phyloP scores from a whole-genome alignment of 768 basidiomycete species.

The Rubroboletus satanas region DNA sequence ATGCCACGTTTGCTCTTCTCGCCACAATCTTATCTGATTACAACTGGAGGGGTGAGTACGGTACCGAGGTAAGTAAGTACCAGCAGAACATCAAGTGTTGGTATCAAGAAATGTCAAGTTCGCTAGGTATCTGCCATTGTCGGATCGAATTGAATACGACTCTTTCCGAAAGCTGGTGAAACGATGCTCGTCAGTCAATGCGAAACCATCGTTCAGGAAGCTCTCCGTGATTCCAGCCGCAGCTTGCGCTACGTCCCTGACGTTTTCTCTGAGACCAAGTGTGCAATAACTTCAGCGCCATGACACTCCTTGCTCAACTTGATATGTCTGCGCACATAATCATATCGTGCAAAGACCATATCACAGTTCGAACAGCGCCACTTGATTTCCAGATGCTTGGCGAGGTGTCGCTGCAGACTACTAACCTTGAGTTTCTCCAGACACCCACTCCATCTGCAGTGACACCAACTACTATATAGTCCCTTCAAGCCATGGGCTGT shows the following conservation, averaged over 20 bases:
- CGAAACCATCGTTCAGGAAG: neutral
- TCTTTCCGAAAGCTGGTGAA: neutral
- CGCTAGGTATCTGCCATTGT: neutral
- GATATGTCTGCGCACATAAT: constrained; percentile 9
- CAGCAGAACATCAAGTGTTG: no score
- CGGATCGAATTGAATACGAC: neutral
- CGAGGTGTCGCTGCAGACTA: constrained; percentile 8
- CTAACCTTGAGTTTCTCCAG: constrained; percentile 9
- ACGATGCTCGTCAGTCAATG: neutral
- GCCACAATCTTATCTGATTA: constrained; percentile 8
- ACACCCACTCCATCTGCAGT: constrained; percentile 10
- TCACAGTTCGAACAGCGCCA: constrained; percentile 13
- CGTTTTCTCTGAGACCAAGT: neutral
- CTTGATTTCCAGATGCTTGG: constrained; percentile 8
- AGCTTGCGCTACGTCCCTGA: neutral
- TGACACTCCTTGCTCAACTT: constrained; percentile 1
- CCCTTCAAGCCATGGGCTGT: constrained; percentile 11
- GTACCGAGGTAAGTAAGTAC: no score
- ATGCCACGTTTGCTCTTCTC: constrained; percentile 13
- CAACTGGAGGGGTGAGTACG: no score
- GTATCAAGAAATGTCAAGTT: neutral
- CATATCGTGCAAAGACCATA: constrained; percentile 3
- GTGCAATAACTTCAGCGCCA: neutral
- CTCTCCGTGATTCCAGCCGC: neutral
- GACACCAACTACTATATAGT: neutral